phyloP scores from a whole-genome alignment of 2,329 filamentous ascomycete genomes.

The Aureobasidium zeae region DNA sequence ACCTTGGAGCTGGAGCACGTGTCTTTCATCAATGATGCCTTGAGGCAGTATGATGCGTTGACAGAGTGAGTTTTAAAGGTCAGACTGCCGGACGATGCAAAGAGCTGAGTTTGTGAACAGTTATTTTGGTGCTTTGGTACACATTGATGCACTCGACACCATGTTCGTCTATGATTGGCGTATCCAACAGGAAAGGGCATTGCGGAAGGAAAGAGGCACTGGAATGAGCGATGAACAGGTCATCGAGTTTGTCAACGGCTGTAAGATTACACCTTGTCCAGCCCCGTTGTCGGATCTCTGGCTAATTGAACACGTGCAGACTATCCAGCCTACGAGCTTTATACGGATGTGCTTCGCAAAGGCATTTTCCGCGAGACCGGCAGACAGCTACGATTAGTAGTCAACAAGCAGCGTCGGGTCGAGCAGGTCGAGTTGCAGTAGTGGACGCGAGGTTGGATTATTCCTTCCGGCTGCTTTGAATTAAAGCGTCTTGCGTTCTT shows the following conservation, averaged over 20 bases:
- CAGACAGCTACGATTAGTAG: constrained; percentile 42
- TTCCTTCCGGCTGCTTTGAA: too few species aligned
- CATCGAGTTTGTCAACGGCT: constrained; percentile 61
- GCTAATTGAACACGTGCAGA: constrained; percentile 20
- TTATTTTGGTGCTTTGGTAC: constrained; percentile 54
- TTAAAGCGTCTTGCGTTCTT: too few species aligned
- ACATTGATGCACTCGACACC: constrained; percentile 63
- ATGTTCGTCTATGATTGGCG: constrained; percentile 79
- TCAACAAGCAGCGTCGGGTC: constrained; percentile 40
- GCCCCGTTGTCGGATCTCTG: not conserved
- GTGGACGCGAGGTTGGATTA: too few species aligned
- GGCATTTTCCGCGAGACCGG: constrained; percentile 39
- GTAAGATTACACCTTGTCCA: constrained; percentile 31
- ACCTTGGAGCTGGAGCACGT: constrained; percentile 49
- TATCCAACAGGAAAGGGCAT: constrained; percentile 64
- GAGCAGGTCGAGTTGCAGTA: constrained; percentile 10
- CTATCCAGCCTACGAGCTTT: constrained; percentile 50
- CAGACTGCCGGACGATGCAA: too few species aligned
- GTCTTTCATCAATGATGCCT: constrained; percentile 48
- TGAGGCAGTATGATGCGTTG: constrained; percentile 50
- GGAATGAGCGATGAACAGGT: constrained; percentile 82
- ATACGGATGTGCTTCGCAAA: constrained; percentile 39
- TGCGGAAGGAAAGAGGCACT: constrained; percentile 56
- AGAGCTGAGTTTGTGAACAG: constrained; percentile 21
- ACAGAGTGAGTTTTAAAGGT: constrained; percentile 37